Base-by-base conservation (phyloP, 2,329 filamentous ascomycete species). In the Colletotrichum sp. region DNA sequence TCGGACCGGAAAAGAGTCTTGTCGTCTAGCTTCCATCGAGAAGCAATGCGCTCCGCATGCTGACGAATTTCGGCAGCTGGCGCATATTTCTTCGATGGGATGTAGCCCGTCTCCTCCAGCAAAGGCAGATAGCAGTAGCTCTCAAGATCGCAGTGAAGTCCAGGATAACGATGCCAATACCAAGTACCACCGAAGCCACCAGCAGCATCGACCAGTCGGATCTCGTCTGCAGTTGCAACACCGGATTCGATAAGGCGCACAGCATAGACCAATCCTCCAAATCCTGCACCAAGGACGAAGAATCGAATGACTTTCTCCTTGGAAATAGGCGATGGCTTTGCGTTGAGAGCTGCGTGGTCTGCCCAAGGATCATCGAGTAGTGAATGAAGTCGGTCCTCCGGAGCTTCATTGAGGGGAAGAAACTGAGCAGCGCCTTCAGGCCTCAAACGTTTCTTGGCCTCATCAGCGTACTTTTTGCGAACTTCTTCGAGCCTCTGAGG, bases 121-220 rank as follows among this genome's bases (percentile, higher is more conserved):
- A 77, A 57, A 21, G 75, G 75, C 10, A 77, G 24, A 32, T 77
- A 77, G 9, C 60, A 24, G 55, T 75, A 77, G 6, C 63, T 65
- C 26, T 65, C 63, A 2, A 65, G 34, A n/a, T 93, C 91, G 79
- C 91, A 93, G 76, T 85, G 84, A 16, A 89, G 79, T 0, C 87
- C 88, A 1, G 88, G 87, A 71, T 89, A 90, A 0, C 87, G 82
- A 75, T 89, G 89, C 85, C 87, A 89, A 71, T 87, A 89, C 88
- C 88, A 90, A 0, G 87, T 89, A 9, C 89, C 88, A 6, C 88
- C 88, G 26, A 88, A 84, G 4, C 86, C 87, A 12, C 85, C 86
- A 2, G 84, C 87, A 0, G 80, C 77, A 36, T 89, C 87, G 28
- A 87, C 79, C 1, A 89, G 72, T 1, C 83, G 82, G 13, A 89